Base-by-base conservation (phyloP, 1,139 yeast genomes). In the Geotrichum klebahnii region DNA sequence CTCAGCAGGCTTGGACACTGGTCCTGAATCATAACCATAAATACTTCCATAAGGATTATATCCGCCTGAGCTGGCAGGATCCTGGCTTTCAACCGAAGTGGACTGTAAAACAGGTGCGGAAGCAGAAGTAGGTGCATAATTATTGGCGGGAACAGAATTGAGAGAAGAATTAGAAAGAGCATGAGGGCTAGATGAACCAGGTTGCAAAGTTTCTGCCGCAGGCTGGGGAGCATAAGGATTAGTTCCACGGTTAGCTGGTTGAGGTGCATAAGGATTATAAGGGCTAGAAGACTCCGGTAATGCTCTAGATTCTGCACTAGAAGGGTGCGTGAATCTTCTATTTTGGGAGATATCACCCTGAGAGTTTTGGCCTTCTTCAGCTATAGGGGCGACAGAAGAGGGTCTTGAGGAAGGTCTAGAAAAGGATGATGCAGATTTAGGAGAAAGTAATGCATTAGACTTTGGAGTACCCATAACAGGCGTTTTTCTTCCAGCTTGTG, bases 201-300 rank as follows among this genome's bases (percentile, higher is more conserved):
- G 39, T 2, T 12, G n/a, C 3, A 38, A 14, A 9, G 39, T 14
- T 32, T 8, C n/a, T 8, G 33, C 28, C 12, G 40, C 20, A n/a
- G 44, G n/a, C 12, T 36, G 28, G 3, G 50, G 43, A 26, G 50
- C 24, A 22, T 45, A 41, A 5, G 49, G 36, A 34, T 34, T 44
- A 2, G 32, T 6, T 16, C n/a, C 23, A 24, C 17, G 12, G n/a
- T n/a, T n/a, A n/a, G 28, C 10, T 16, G 36, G 26, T n/a, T 19
- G n/a, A 22, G 52, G 49, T 5, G 48, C 44, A 44, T 49, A 49
- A 31, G 52, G 49, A 24, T 46, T 38, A 22, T 28, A 24, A 26
- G 24, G 10, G 19, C 20, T 34, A 14, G 17, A 19, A 5, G 38
- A n/a, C 4, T 14, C 8, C 17, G 44, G 8, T 6, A 33, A 9